These are phyloP conservation scores for Pichia thaimueangensis DNA, from an alignment of 805 yeast species.

Conservation along the genomic window DNA sequence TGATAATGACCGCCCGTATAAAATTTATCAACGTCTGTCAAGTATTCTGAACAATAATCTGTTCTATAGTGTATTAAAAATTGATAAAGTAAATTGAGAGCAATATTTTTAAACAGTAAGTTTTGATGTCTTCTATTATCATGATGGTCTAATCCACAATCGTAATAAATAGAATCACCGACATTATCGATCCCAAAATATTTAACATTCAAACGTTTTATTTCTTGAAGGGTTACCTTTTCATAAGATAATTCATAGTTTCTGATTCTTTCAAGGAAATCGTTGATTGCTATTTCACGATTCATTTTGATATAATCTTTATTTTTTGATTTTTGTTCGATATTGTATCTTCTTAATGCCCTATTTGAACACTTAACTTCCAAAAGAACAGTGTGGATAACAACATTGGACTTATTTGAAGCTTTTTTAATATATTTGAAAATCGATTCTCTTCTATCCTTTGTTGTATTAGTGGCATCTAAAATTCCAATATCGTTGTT, in stretches of 20 bases:
- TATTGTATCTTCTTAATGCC: slow-evolving; percentile 49
- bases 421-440: slow-evolving; percentile 47
- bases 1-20: slow-evolving; percentile 25
- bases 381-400: slow-evolving; percentile 44
- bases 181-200: slow-evolving; percentile 30
- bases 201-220: slow-evolving; percentile 20
- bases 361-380: slow-evolving; percentile 55
- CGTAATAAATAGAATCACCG: slow-evolving; percentile 31
- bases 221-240: slow-evolving; percentile 31
- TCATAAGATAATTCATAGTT: slow-evolving; percentile 42
- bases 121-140: slow-evolving; percentile 27
- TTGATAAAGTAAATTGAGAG: slow-evolving; percentile 25
- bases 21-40: slow-evolving; percentile 26
- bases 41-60: slow-evolving; percentile 28
- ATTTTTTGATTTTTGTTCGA: slow-evolving; percentile 57
- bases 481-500: slow-evolving; percentile 87
- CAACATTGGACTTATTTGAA: slow-evolving; percentile 38
- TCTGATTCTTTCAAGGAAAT: slow-evolving; percentile 51
- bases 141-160: slow-evolving; percentile 26
- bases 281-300: slow-evolving; percentile 47
- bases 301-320: slow-evolving; percentile 52
- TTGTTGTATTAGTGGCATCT: slow-evolving; percentile 65
- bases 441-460: slow-evolving; percentile 48
- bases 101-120: slow-evolving; percentile 17
- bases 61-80: slow-evolving; percentile 31